A percentile compares a stretch with the other conserved stretches of the same genome.
phyloP scores from a whole-genome alignment of 2,329 filamentous ascomycete genomes.

The Sordariomycetes sp. region DNA sequence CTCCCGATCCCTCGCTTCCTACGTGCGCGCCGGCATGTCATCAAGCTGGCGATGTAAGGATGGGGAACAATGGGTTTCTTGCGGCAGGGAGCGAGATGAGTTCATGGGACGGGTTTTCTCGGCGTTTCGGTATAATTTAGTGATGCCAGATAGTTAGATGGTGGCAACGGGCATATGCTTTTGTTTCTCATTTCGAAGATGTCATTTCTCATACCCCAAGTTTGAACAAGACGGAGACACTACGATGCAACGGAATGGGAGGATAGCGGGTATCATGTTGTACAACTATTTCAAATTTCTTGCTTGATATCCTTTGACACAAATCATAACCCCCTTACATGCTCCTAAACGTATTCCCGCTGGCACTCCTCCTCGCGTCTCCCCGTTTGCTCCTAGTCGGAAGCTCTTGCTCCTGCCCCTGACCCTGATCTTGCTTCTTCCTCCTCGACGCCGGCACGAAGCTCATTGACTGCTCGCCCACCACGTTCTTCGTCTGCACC shows the following conservation, averaged over 20 bases:
- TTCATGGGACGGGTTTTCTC: too few relatives aligned
- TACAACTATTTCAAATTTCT: not conserved
- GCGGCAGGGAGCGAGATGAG: too few relatives aligned
- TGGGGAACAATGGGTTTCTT: too few relatives aligned
- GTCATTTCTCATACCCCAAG: not conserved
- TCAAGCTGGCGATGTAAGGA: too few relatives aligned
- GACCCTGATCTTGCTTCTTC: conserved; percentile 30
- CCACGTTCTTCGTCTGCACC: conserved; percentile 33
- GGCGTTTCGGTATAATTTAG: too few relatives aligned
- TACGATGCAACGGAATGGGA: not conserved
- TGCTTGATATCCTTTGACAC: not conserved
- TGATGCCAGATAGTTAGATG: too few relatives aligned
- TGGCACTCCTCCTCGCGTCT: conserved; percentile 56
- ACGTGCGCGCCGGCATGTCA: too few relatives aligned
- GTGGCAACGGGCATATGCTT: not conserved
- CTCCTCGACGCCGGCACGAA: conserved; percentile 54
- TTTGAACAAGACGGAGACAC: not conserved
- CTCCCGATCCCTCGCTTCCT: too few relatives aligned
- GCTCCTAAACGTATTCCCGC: conserved; percentile 62
- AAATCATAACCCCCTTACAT: conserved; percentile 30
- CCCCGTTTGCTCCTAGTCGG: conserved; percentile 19
- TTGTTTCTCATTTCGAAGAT: not conserved
- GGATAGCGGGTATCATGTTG: not conserved
- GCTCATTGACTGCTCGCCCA: conserved; percentile 59
- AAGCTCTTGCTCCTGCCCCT: conserved; percentile 12